A percentile compares a stretch with the other conserved stretches of the same genome.
These are phyloP conservation scores for Neonectria neomacrospora DNA, from an alignment of 2,329 filamentous ascomycete genomes.

Conservation along the genomic window DNA sequence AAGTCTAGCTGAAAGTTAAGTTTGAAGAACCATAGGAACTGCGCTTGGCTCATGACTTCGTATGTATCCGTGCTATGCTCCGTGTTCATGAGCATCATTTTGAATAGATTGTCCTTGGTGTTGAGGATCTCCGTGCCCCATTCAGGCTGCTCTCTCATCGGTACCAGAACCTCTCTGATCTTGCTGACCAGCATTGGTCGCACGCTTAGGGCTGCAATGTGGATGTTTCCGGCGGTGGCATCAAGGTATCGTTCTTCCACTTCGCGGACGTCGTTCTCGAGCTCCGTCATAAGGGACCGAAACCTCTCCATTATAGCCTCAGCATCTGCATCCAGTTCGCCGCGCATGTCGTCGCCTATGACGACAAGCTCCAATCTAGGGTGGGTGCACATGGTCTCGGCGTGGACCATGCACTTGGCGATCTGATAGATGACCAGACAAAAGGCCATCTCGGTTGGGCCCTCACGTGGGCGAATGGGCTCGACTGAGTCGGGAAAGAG, in stretches of 20 bases:
- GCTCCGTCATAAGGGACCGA: slow-evolving; percentile 52
- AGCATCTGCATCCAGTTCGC: not conserved
- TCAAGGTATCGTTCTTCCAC: slow-evolving; percentile 63
- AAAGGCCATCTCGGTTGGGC: slow-evolving; percentile 69
- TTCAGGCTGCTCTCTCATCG: slow-evolving; percentile 59
- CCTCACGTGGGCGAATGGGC: slow-evolving; percentile 60
- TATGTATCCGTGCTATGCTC: slow-evolving; percentile 61
- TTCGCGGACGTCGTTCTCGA: slow-evolving; percentile 58
- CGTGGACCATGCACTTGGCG: slow-evolving; percentile 55
- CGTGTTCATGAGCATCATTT: slow-evolving; percentile 60
- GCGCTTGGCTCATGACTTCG: slow-evolving; percentile 53
- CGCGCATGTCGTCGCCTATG: not conserved
- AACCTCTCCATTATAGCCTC: slow-evolving; percentile 40
- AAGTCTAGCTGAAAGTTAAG: slow-evolving; percentile 67
- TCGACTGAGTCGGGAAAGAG: slow-evolving; percentile 62
- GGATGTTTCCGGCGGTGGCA: slow-evolving; percentile 61
- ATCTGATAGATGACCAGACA: slow-evolving; percentile 61
- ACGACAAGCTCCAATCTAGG: not conserved
- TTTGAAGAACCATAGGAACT: slow-evolving; percentile 67
- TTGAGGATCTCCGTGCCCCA: slow-evolving; percentile 61
- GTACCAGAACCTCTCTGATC: slow-evolving; percentile 59
- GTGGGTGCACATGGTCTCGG: not conserved
- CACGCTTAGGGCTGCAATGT: slow-evolving; percentile 60
- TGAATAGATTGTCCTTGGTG: slow-evolving; percentile 65
- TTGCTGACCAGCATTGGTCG: slow-evolving; percentile 61